A percentile compares a stretch with the other conserved stretches of the same genome.
phyloP scores from a whole-genome alignment of 2,329 filamentous ascomycete species.

The Podosphaera fusca region DNA sequence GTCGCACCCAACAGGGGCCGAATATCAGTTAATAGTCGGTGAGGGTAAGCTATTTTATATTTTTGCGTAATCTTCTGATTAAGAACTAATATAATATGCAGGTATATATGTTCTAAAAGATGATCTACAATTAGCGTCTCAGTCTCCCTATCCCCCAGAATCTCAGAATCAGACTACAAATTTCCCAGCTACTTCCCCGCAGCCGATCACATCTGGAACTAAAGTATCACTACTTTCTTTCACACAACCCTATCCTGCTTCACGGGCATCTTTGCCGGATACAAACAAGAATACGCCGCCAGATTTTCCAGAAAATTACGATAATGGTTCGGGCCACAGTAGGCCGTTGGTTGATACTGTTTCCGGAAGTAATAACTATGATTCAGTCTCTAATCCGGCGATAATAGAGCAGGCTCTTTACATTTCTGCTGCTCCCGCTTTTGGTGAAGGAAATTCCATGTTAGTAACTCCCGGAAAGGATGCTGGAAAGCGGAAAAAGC shows the following conservation, averaged over 20 bases:
- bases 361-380: conserved; percentile 31
- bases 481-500: conserved; percentile 63
- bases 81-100: conserved; percentile 17
- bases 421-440: conserved; percentile 33
- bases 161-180: conserved; percentile 71
- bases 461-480: conserved; percentile 45
- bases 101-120: conserved; percentile 81
- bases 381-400: conserved; percentile 26
- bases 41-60: conserved; percentile 37
- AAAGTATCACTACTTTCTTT: conserved; percentile 49
- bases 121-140: conserved; percentile 76
- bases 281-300: conserved; percentile 27
- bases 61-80: background rate
- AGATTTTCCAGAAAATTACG: conserved; percentile 6
- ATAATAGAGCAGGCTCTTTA: conserved; percentile 15
- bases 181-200: conserved; percentile 64
- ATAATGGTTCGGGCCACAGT: conserved; percentile 37
- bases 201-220: conserved; percentile 65
- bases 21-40: conserved; percentile 77
- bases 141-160: conserved; percentile 87
- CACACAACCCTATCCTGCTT: conserved; percentile 18
- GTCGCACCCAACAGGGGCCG: conserved; percentile 53
- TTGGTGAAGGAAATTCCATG: conserved; percentile 67
- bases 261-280: conserved; percentile 30
- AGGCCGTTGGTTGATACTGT: conserved; percentile 36